Conservation (phyloP, 164 flowering plant species). For the Umbilicus rupestris region DNA sequence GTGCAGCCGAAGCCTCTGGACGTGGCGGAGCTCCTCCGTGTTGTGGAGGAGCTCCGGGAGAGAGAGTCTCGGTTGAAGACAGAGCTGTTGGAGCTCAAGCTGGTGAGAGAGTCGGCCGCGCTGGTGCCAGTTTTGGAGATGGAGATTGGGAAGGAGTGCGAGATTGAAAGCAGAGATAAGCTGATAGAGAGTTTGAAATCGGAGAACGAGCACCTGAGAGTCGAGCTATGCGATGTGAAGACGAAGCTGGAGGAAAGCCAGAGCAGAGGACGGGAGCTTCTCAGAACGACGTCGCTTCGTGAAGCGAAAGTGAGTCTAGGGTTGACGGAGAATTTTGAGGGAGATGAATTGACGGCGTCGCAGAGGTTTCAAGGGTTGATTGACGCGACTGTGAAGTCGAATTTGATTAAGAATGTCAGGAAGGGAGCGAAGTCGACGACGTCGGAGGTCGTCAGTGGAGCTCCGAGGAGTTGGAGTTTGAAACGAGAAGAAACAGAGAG, state of each 20-base stretch:
- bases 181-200: constrained; percentile 26
- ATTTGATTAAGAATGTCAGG: constrained; percentile 30
- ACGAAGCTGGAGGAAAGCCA: constrained; percentile 5
- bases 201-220: constrained; percentile 22
- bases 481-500: constrained; percentile 26
- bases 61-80: constrained; percentile 58
- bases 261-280: not conserved
- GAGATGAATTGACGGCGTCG: constrained; percentile 38
- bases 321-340: constrained; percentile 9
- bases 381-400: constrained; percentile 30
- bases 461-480: constrained; percentile 12
- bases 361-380: constrained; percentile 46
- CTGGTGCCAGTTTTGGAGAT: constrained; percentile 62
- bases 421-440: constrained; percentile 17
- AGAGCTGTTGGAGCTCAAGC: constrained; percentile 64
- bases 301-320: too few species aligned
- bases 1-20: constrained; percentile 88
- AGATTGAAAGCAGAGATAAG: constrained; percentile 34
- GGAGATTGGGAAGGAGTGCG: constrained; percentile 45
- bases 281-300: constrained; percentile 8
- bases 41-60: constrained; percentile 67
- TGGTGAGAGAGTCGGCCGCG: constrained; percentile 53
- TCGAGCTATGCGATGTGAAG: constrained; percentile 11
- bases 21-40: constrained; percentile 57
- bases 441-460: constrained; percentile 8